Base-by-base conservation (phyloP, 108 stramenopile genomes). In the Cylindrotheca closterium region DNA sequence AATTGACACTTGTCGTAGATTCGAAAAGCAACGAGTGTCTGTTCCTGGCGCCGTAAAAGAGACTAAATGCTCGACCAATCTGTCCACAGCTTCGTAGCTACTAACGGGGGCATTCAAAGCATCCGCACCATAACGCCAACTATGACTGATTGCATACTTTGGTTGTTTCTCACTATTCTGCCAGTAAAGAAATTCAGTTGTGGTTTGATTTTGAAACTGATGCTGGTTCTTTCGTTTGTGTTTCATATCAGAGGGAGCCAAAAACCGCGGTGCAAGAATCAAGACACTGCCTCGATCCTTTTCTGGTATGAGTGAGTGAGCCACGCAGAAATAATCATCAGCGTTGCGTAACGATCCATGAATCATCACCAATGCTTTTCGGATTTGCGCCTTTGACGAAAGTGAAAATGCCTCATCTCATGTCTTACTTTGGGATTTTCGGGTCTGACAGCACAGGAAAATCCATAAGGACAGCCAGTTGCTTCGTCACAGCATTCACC, bases 81-180 rank as follows among this genome's bases (percentile, higher is more conserved):
- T 58, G 60, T 93, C 91, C 74, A 93, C 67, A 17, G 72, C 86
- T 28, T 52, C 72, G 55, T 72, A 94, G 21, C 89, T 89, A 51
- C 93, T 94, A 4, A 88, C 65, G n/a, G 72, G 71, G n/a, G 58
- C 73, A 52, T 70, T 59, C 23, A 77, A 58, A 4, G 88, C 84
- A 53, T 91, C 79, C 19, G 93, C 87, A n/a, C 93, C 93, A 50
- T 91, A 94, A 32, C 89, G 76, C 76, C 83, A 94, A 0, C 86
- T 76, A 73, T 94, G 89, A 3, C 60, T 33, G 17, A 85, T 67
- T 22, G 77, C 77, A 27, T 62, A 30, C 22, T 37, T 19, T 25
- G 27, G 30, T 3, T 27, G 30, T 0, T 33, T n/a, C 2, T 12
- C 23, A 52, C 54, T 27, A 28, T 88, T 84, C 18, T 67, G 68